These are phyloP conservation scores for Osmanthus fragrans DNA, from an alignment of 257 asterid species.

Conservation along the genomic window DNA sequence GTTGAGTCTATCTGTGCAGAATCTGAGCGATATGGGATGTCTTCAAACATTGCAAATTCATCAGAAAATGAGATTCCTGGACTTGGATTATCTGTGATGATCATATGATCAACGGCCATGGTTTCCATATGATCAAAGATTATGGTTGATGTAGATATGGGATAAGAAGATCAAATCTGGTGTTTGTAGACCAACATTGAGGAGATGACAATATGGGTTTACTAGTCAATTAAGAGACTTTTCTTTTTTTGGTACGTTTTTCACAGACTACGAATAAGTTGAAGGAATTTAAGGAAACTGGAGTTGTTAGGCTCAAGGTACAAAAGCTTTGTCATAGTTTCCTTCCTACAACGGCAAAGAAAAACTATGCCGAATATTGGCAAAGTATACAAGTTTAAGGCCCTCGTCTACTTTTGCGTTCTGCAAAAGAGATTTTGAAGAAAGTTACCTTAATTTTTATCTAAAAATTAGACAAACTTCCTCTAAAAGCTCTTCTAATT, in stretches of 20 bases:
- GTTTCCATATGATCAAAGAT: neutral
- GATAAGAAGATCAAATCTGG: neutral
- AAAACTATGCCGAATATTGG: neutral
- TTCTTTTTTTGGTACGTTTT: neutral
- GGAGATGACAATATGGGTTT: conserved; percentile 6
- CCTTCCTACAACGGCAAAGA: conserved; percentile 12
- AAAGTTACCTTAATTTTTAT: no score
- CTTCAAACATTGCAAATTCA: conserved; percentile 1
- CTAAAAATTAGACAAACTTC: no score
- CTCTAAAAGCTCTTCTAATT: no score
- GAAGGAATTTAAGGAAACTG: neutral
- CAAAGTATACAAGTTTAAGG: neutral
- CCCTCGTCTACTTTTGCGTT: no score
- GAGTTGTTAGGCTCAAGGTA: neutral
- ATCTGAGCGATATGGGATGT: conserved; percentile 14
- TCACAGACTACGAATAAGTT: neutral
- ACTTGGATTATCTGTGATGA: conserved; percentile 31
- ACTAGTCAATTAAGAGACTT: conserved; percentile 22
- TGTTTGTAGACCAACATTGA: neutral
- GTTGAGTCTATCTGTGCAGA: conserved; percentile 10
- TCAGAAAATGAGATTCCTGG: conserved; percentile 51
- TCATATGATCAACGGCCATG: conserved; percentile 40
- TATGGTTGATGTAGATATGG: neutral
- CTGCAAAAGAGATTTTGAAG: no score
- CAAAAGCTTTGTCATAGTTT: conserved; percentile 15